Evolutionary conservation across 345 rosid species (phyloP), one percentile per base, ranked within the genome.

Genomic region (Citrus unshiu): DNA sequence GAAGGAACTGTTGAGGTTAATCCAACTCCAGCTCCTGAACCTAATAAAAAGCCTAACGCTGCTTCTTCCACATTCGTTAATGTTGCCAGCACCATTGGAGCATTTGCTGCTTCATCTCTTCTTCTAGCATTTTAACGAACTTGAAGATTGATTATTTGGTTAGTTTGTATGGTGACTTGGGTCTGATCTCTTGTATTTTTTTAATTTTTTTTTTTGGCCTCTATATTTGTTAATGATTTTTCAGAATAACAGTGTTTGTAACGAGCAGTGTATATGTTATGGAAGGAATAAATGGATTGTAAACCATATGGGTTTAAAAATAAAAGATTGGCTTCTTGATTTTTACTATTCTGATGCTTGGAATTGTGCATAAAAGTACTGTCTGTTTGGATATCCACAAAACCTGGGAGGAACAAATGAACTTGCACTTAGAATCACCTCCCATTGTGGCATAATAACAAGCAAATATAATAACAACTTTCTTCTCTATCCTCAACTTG

Each of bases 11-110:
- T 62, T 10, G 91, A 88, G 56, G 61, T 30, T 22, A 82, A 66
- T 79, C 97, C 97, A 30, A 78, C 90, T 70, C 89, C 93, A 29
- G 80, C 95, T 78, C 92, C 97, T 0, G 19, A 77, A 9, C 70
- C 74, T 66, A 82, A 54, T 54, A 54, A 54, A 16, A 54, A 87
- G 2, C 76, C 80, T 12, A 91, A 39, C 65, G 86, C 90, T 43
- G 90, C 92, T 61, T 79, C 89, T 58, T 79, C 86, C 4, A 64
- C 77, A 24, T 46, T 81, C 61, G 69, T 77, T 46, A 72, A 87
- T 68, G 74, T 83, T 56, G 4, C 49, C 10, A 82, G 82, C 81
- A 82, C 79, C 2, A 67, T 86, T 39, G 88, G 86, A 81, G 91
- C 91, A 66, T 82, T 91, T 75, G 70, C 86, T 32, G 89, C 90